These are phyloP conservation scores for Stemphylium lycopersici DNA, from an alignment of 2,329 filamentous ascomycete species.

Conservation along the genomic window DNA sequence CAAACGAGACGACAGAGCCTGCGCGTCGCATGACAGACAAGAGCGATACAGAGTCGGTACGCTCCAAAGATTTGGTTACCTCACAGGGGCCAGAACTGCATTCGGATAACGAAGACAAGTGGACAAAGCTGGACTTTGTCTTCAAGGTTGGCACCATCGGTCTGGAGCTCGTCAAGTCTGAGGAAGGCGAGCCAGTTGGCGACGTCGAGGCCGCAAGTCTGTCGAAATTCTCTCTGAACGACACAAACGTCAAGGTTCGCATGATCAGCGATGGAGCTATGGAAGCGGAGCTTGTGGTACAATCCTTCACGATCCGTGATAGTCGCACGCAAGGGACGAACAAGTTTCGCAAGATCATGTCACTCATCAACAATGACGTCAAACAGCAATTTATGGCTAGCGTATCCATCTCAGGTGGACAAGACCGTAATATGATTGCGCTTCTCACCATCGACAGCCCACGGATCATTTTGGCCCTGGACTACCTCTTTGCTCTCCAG, in stretches of 20 bases:
- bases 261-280: constrained; percentile 92
- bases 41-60: constrained; percentile 33
- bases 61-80: constrained; percentile 58
- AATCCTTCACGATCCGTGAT: constrained; percentile 93
- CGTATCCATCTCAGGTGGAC: constrained; percentile 86
- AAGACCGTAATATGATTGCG: constrained; percentile 81
- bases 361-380: constrained; percentile 89
- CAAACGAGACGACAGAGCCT: constrained; percentile 58
- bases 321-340: constrained; percentile 88
- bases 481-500: constrained; percentile 91
- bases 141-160: constrained; percentile 90
- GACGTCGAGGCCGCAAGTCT: constrained; percentile 80
- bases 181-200: constrained; percentile 77
- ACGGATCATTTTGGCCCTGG: constrained; percentile 89
- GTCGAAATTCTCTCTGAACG: constrained; percentile 91
- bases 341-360: constrained; percentile 98
- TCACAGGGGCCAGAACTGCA: constrained; percentile 69
- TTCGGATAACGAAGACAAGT: constrained; percentile 69
- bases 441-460: constrained; percentile 95
- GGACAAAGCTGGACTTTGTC: constrained; percentile 91
- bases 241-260: constrained; percentile 87
- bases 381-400: constrained; percentile 98
- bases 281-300: constrained; percentile 90
- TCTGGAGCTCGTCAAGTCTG: constrained; percentile 81
- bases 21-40: constrained; percentile 55